Evolutionary conservation across 2,329 filamentous ascomycete species (phyloP), one percentile per base, ranked within the genome.

Genomic region (Sordariomycetes sp.): DNA sequence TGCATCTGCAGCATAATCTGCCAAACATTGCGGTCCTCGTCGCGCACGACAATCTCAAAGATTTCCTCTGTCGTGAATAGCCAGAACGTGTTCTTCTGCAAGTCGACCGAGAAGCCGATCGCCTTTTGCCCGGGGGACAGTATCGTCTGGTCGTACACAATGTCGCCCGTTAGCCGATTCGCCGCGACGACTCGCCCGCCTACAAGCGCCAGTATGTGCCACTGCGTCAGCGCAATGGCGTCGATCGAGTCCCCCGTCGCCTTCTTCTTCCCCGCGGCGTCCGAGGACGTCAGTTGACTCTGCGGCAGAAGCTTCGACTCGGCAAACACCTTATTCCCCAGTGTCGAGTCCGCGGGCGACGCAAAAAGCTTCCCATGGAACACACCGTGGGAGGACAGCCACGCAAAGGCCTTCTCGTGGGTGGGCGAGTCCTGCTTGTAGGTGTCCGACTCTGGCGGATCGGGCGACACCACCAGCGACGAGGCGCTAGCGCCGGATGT

Each of bases 21-120:
- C 94, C 94, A 99, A 17, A 97, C 83, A 67, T 97, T 89, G 62
- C 94, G 78, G 63, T 91, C 89, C 69, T 99, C 94, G 58, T 97
- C 89, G 52, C 85, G 86, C 13, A 92, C 86, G 13, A 94, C 88
- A 59, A 99, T 86, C 71, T 99, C 94, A 63, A 90, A 96, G 55
- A 99, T 96, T 65, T 95, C 90, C 58, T 89, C 81, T 0, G 82
- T 80, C 0, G 92, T 97, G 66, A 97, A 95, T 2, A 99, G 79
- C 94, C 95, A 99, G 67, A 92, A 96, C 0, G 94, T 99, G 65
- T 92, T 95, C 75, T 96, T 96, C 69, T 94, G 92, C 60, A 87
- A 80, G 69, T 99, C 94, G 10, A 92, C 85, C 55, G 90, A 86
- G 20, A 99, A 79, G 0, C 89, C 90, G n/a, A 99, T 74, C 4